A percentile compares a stretch with the other conserved stretches of the same genome.
phyloP scores from a whole-genome alignment of 2,329 filamentous ascomycete genomes.

The Cladobotryum protrusum region DNA sequence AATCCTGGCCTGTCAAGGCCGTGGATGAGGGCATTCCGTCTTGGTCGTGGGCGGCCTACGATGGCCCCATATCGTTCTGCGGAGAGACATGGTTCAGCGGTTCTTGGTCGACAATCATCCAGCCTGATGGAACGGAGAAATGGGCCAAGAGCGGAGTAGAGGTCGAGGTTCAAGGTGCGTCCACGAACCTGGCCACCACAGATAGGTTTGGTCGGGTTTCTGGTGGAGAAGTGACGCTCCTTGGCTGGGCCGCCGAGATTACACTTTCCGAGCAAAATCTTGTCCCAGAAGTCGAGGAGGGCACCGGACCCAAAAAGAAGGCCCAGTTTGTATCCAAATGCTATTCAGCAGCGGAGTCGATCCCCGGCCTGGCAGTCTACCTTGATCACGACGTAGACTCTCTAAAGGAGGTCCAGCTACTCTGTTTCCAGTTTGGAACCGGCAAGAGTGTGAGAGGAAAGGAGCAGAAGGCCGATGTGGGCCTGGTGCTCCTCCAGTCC shows the following conservation, averaged over 20 bases:
- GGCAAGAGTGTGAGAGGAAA: neutral
- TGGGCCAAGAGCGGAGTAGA: neutral
- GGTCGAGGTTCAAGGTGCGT: neutral
- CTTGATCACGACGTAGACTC: neutral
- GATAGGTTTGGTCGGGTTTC: neutral
- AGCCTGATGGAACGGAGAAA: neutral
- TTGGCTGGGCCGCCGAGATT: neutral
- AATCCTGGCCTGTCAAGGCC: neutral
- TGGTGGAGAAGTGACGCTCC: neutral
- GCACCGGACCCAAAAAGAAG: neutral
- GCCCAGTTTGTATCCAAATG: neutral
- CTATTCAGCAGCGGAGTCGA: neutral
- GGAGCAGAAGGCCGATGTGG: neutral
- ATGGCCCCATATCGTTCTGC: neutral
- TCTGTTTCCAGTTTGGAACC: slow-evolving; percentile 1
- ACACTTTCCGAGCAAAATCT: neutral
- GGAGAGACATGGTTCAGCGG: slow-evolving; percentile 1
- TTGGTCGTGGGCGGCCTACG: neutral
- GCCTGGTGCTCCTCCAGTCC: neutral
- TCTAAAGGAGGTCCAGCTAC: neutral
- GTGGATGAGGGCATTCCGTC: neutral
- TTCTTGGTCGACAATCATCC: neutral
- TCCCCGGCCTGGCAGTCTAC: neutral
- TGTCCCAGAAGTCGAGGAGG: neutral
- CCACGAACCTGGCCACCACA: neutral